Percentiles rank a stretch among this genome's conserved stretches.
phyloP scores from a whole-genome alignment of 1,139 yeast species.

The Chernovozyma sophiae-reginae region DNA sequence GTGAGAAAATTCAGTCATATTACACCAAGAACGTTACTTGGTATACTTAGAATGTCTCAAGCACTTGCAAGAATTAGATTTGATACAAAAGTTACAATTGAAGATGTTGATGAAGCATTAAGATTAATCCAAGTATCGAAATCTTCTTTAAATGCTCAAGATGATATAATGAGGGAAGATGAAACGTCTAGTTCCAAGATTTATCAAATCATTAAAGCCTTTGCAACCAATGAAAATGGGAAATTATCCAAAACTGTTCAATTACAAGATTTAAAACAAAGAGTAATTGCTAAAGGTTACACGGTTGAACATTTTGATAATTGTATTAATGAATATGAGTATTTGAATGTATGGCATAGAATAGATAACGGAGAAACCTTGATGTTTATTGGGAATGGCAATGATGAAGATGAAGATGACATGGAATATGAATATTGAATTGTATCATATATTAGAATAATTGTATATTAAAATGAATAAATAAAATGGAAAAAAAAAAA shows the following conservation, averaged over 20 bases:
- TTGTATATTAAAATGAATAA: not conserved
- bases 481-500: not conserved
- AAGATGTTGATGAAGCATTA: conserved; percentile 94
- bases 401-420: conserved; percentile 21
- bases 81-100: conserved; percentile 61
- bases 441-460: no score
- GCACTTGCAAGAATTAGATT: conserved; percentile 91
- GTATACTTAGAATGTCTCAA: conserved; percentile 88
- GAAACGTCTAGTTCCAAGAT: conserved; percentile 54
- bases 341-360: conserved; percentile 72
- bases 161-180: conserved; percentile 47
- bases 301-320: conserved; percentile 74
- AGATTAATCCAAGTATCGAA: conserved; percentile 83
- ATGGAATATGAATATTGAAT: conserved; percentile 13
- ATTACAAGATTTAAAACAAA: conserved; percentile 56
- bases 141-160: conserved; percentile 64
- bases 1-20: conserved; percentile 79
- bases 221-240: conserved; percentile 48
- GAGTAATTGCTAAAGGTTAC: conserved; percentile 80
- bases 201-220: conserved; percentile 53
- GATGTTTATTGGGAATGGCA: conserved; percentile 34
- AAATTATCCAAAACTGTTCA: conserved; percentile 40
- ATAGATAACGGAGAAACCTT: conserved; percentile 62
- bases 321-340: conserved; percentile 71
- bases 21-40: conserved; percentile 92